phyloP scores from a whole-genome alignment of 352 stramenopile genomes.

The Globisporangium iwayamae region DNA sequence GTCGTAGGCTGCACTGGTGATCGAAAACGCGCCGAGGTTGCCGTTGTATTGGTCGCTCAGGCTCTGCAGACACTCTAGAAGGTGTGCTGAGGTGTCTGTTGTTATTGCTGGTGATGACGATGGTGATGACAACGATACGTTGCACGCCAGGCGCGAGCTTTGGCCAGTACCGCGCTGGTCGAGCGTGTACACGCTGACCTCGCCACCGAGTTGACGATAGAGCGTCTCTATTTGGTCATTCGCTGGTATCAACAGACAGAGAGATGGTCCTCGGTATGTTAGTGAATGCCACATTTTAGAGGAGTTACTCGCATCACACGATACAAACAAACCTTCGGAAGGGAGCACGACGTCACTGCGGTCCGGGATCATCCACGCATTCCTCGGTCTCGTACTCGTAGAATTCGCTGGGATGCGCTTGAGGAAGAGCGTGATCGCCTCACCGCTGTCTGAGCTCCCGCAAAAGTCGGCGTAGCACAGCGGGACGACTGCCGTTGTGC shows the following conservation, averaged over 20 bases:
- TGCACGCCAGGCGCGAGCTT: conserved; percentile 8
- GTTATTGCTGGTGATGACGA: background rate
- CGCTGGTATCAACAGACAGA: conserved; percentile 8
- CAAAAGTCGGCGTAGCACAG: conserved; percentile 49
- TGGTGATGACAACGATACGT: background rate
- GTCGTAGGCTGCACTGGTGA: conserved; percentile 59
- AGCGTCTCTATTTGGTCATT: conserved; percentile 38
- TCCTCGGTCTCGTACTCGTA: background rate
- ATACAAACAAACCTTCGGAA: background rate
- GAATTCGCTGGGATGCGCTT: conserved; percentile 35
- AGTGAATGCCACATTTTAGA: background rate
- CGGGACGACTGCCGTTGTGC: conserved; percentile 32
- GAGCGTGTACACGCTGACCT: conserved; percentile 51
- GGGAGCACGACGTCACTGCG: conserved; percentile 18
- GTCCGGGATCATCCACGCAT: conserved; percentile 40
- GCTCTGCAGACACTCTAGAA: background rate
- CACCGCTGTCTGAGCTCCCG: conserved; percentile 11
- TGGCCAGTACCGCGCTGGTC: conserved; percentile 45
- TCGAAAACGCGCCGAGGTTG: conserved; percentile 45
- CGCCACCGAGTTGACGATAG: conserved; percentile 33
- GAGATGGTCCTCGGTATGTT: background rate
- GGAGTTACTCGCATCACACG: background rate
- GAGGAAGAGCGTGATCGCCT: conserved; percentile 44
- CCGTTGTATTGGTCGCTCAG: background rate
- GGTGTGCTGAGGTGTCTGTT: background rate